phyloP scores from a whole-genome alignment of 768 basidiomycete genomes.

The Leccinellum luteum region DNA sequence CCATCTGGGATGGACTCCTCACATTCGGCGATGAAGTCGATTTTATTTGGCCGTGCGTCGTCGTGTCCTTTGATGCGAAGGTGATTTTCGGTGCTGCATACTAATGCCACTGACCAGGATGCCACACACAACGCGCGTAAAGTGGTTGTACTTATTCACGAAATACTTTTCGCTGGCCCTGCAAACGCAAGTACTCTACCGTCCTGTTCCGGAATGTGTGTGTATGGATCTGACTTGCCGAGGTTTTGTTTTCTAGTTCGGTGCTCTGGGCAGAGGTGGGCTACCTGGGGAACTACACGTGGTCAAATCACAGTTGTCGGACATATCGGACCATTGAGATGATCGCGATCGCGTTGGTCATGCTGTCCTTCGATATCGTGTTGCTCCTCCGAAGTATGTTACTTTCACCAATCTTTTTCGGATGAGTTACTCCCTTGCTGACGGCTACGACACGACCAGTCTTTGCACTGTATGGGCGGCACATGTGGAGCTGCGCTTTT shows the following conservation, averaged over 20 bases:
- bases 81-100: neutral
- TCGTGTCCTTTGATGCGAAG: neutral
- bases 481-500: neutral
- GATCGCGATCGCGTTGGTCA: conserved; percentile 3
- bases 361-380: conserved; percentile 18
- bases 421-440: neutral
- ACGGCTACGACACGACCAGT: conserved; percentile 10
- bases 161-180: conserved; percentile 18
- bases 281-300: conserved; percentile 1
- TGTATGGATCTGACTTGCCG: neutral
- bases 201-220: neutral
- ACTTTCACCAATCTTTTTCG: neutral
- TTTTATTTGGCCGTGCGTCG: conserved; percentile 25
- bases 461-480: conserved; percentile 16
- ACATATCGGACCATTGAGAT: conserved; percentile 16
- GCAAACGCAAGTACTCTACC: conserved; percentile 12
- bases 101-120: conserved; percentile 7
- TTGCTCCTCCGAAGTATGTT: conserved; percentile 26
- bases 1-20: conserved; percentile 22
- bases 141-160: conserved; percentile 29
- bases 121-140: conserved; percentile 13
- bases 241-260: neutral
- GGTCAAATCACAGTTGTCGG: conserved; percentile 6
- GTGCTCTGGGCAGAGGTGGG: neutral
- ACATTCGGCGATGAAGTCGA: conserved; percentile 17